Evolutionary conservation across 176 grass and related monocot species (phyloP).

Genomic region (Rhynchospora tenuis): DNA sequence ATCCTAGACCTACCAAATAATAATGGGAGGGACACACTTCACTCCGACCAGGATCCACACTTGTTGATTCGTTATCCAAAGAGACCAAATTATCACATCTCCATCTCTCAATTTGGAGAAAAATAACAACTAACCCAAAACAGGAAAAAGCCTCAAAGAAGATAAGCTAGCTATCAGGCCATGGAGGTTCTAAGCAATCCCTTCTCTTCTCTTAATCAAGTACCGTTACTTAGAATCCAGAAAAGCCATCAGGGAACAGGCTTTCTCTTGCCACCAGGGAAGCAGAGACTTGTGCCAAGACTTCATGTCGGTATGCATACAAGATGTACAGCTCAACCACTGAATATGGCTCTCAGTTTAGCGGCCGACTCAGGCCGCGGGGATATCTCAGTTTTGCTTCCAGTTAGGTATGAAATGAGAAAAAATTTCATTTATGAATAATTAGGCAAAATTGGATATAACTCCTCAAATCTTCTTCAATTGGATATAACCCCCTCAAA

Average conservation of each 20-base stretch:
- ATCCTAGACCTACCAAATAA: background rate
- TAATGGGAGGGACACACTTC: too few relatives aligned
- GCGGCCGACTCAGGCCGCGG: background rate
- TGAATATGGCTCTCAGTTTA: constrained; percentile 4
- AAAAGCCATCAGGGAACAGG: constrained; percentile 2
- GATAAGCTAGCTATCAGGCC: background rate
- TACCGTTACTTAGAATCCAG: background rate
- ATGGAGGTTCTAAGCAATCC: background rate
- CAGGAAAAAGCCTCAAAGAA: background rate
- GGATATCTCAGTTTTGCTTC: background rate
- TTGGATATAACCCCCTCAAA: too few relatives aligned
- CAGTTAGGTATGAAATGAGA: background rate
- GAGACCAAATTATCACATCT: background rate
- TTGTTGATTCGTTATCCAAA: background rate
- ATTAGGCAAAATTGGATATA: too few relatives aligned
- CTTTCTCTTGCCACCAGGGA: background rate
- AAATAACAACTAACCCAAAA: background rate
- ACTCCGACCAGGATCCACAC: too few relatives aligned
- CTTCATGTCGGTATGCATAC: background rate
- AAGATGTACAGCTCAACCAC: background rate
- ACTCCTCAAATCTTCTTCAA: too few relatives aligned
- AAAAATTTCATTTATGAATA: background rate
- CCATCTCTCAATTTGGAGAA: background rate
- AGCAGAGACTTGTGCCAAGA: background rate
- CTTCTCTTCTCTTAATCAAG: background rate